phyloP scores from a whole-genome alignment of 257 asterid genomes.

The Agastache rugosa region DNA sequence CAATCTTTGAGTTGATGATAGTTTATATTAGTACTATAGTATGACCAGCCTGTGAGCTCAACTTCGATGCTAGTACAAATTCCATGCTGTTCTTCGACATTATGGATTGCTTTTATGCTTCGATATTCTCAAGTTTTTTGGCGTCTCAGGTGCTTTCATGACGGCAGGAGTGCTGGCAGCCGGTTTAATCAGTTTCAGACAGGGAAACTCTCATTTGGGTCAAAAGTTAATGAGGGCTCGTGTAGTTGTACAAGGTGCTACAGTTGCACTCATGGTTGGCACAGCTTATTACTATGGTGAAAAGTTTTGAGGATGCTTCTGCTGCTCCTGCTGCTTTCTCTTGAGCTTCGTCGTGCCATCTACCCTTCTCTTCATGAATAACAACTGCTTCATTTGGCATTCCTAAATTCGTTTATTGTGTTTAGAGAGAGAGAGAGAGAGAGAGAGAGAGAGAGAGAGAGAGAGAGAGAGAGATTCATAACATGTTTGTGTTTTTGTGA shows the following conservation, averaged over 20 bases:
- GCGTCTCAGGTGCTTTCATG: conserved; percentile 77
- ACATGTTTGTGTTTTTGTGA: conserved; percentile 5
- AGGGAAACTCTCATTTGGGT: conserved; percentile 82
- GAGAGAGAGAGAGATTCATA: background rate
- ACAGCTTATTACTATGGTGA: conserved; percentile 92
- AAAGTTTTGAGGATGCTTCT: conserved; percentile 36
- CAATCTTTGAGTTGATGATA: too few species aligned
- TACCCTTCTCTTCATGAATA: conserved; percentile 17
- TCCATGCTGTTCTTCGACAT: background rate
- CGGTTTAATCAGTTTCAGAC: conserved; percentile 84
- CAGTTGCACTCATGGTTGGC: conserved; percentile 95
- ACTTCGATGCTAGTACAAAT: background rate
- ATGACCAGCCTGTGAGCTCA: background rate
- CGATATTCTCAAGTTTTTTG: conserved; percentile 5
- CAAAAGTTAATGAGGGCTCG: conserved; percentile 98
- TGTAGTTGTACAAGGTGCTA: conserved; percentile 97
- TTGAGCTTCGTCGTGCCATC: background rate
- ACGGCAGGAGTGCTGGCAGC: conserved; percentile 97
- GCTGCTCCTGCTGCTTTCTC: background rate
- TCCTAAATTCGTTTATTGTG: background rate
- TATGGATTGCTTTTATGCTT: conserved; percentile 9
- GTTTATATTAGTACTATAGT: too few species aligned
- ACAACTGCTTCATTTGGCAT: background rate
- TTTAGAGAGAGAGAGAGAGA: conserved; percentile 7
- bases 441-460: conserved; percentile 22